Evolutionary conservation across 371 early-diverging fungal species (phyloP).

Genomic region (Capillidium heterosporum): DNA sequence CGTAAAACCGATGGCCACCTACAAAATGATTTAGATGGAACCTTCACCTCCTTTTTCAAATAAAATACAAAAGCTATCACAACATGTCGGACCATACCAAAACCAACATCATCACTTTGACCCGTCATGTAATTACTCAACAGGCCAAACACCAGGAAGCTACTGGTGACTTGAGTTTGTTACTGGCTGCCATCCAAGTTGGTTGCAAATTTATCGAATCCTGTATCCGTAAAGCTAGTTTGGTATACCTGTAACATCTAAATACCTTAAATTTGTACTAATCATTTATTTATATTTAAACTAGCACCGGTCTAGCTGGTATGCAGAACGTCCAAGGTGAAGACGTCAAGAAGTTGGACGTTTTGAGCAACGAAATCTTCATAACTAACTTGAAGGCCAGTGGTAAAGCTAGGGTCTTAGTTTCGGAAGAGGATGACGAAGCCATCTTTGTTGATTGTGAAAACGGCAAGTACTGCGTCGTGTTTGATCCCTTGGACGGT

Average conservation of each 20-base stretch:
- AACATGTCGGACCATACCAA: constrained; percentile 12
- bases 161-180: constrained; percentile 84
- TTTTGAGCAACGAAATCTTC: constrained; percentile 93
- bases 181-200: constrained; percentile 77
- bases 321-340: constrained; percentile 86
- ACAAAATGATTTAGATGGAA: no score
- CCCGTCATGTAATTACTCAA: constrained; percentile 77
- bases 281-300: not conserved
- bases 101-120: constrained; percentile 86
- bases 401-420: constrained; percentile 78
- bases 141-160: constrained; percentile 77
- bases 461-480: constrained; percentile 84
- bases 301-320: constrained; percentile 70
- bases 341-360: constrained; percentile 91
- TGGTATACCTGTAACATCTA: constrained; percentile 71
- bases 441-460: constrained; percentile 62
- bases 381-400: constrained; percentile 82
- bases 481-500: constrained; percentile 95
- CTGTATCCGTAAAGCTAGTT: constrained; percentile 87
- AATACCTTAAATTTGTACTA: not conserved
- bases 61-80: not conserved
- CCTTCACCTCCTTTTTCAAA: no score
- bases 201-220: constrained; percentile 95
- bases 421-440: constrained; percentile 92
- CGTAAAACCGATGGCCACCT: no score